phyloP scores from a whole-genome alignment of 345 rosid genomes.

The Eucalyptus erythrocorys region DNA sequence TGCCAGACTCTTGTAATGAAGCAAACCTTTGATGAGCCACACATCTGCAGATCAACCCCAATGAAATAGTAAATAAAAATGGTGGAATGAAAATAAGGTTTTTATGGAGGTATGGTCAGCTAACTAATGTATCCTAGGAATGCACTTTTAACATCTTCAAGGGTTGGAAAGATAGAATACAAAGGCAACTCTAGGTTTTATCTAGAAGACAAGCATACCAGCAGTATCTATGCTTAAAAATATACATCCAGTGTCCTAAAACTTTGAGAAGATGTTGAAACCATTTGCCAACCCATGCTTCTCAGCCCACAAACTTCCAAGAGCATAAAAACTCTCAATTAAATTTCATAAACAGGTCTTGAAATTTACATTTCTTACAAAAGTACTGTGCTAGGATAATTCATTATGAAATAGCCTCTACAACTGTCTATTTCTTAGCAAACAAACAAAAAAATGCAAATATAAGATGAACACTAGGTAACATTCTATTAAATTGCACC shows the following conservation, averaged over 20 bases:
- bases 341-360: background rate
- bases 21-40: conserved; percentile 27
- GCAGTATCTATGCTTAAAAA: background rate
- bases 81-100: background rate
- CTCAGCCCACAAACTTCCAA: background rate
- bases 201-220: background rate
- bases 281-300: background rate
- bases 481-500: background rate
- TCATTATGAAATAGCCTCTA: background rate
- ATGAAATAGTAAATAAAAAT: background rate
- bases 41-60: conserved; percentile 43
- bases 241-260: background rate
- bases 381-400: background rate
- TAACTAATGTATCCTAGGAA: background rate
- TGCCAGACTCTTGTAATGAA: conserved; percentile 13
- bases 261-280: background rate
- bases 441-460: background rate
- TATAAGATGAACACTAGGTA: background rate
- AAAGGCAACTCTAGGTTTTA: background rate
- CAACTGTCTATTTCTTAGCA: background rate
- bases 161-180: background rate
- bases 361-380: background rate
- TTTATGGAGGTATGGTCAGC: background rate
- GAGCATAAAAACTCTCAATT: background rate
- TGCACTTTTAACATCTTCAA: background rate